Conservation (phyloP, 805 yeast genomes). For the Spathaspora boniae region DNA sequence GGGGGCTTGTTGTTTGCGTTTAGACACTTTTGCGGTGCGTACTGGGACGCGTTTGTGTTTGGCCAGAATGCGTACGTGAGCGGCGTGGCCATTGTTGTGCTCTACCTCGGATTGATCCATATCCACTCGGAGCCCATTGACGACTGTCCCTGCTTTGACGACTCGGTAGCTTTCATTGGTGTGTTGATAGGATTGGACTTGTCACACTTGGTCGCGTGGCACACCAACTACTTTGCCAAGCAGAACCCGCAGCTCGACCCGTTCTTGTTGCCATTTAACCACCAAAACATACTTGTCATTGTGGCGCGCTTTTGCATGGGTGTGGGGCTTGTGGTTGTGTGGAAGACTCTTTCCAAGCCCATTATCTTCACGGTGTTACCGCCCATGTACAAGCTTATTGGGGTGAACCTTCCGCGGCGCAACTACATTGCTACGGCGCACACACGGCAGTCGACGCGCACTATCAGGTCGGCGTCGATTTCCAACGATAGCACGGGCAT, state of each 20-base stretch:
- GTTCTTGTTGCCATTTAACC: constrained; percentile 23
- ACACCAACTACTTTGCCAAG: constrained; percentile 24
- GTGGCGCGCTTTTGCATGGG: constrained; percentile 58
- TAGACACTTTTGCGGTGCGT: constrained; percentile 37
- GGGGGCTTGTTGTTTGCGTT: constrained; percentile 55
- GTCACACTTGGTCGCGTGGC: constrained; percentile 48
- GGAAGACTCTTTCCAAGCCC: constrained; percentile 79
- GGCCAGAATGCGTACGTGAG: constrained; percentile 25
- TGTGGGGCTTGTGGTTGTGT: constrained; percentile 53
- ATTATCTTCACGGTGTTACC: constrained; percentile 53
- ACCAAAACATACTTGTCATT: constrained; percentile 37
- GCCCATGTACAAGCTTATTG: constrained; percentile 49
- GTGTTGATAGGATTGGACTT: constrained; percentile 77
- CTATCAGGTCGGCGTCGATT: constrained; percentile 37
- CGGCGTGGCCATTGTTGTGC: constrained; percentile 32
- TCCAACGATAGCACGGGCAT: constrained; percentile 28
- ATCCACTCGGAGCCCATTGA: constrained; percentile 83
- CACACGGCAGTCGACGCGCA: constrained; percentile 26
- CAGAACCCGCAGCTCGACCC: constrained; percentile 22
- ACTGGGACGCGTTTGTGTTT: constrained; percentile 46
- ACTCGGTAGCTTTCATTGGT: constrained; percentile 88
- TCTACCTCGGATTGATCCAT: constrained; percentile 52
- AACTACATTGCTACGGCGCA: constrained; percentile 38
- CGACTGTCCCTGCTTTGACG: constrained; percentile 95
- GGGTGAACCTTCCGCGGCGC: constrained; percentile 37